Percentiles rank a stretch among this genome's conserved stretches.
These are phyloP conservation scores for Medicago truncatula DNA, from an alignment of 306 rosid genomes.

Conservation along the genomic window MtrunA17r5.0-ANR NC_053042.1:32729501-32730000, in stretches of 20 bases:
- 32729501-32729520: conserved; percentile 2
- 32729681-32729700: not conserved
- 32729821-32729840: not conserved
- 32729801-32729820: not conserved
- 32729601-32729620: not conserved
- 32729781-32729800: conserved; percentile 1
- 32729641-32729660: not conserved
- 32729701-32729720: conserved; percentile 6
- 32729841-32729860: conserved; percentile 15
- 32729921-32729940: conserved; percentile 30
- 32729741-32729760: conserved; percentile 9
- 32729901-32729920: conserved; percentile 16
- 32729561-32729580: not conserved
- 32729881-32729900: conserved; percentile 22
- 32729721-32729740: not conserved
- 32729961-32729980: conserved; percentile 61
- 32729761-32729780: conserved; percentile 6
- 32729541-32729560: conserved; percentile 2
- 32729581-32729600: not conserved
- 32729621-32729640: conserved; percentile 4
- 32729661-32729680: not conserved
- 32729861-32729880: conserved; percentile 18
- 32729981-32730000: conserved; percentile 61
- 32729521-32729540: not conserved
- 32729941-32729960: conserved; percentile 56